Evolutionary conservation across 1,284 basidiomycete genomes (phyloP), one percentile per base, ranked within the genome.

Genomic region (Rhodotorula sp.): DNA sequence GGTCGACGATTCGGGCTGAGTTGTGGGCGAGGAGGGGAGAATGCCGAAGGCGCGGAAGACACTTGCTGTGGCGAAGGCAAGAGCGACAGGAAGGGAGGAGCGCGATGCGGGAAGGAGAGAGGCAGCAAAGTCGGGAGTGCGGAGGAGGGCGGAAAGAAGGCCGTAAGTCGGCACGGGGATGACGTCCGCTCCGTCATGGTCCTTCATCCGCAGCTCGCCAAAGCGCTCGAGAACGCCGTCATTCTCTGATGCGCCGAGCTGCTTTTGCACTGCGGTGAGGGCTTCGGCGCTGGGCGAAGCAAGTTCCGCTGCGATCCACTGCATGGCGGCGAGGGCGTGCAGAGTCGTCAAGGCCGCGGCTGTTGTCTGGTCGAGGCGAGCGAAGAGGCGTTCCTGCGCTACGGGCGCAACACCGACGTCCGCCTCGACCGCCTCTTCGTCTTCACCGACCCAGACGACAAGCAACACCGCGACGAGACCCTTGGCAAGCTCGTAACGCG

Each of bases 1-100:
- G 10, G 52, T 27, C 9, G 52, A 30, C 10, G 64, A 24, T 2
- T 27, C 8, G 29, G 51, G 19, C 17, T 44, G 39, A 1, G 22
- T 19, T 0, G 32, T 13, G 15, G 46, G 17, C 1, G 56, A 8
- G 89, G 82, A n/a, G 89, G 79, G 27, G 87, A 89, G 24, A 84
- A 86, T 22, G 15, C 49, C 81, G 79, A 76, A 88, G 48, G 55
- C 13, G 55, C 51, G 36, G 36, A 44, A 30, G 34, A 66, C 73
- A 68, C n/a, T 62, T 32, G 49, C 71, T 70, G 61, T 53, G 10
- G 68, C 62, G 24, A 53, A 29, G 7, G 62, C 39, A 55, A 74
- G 64, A 8, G 69, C 66, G 53, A 36, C 57, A 17, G 73, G 63
- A 22, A 73, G 67, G 10, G 64, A 47, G 24, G 56, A 44, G 32